Conservation (phyloP, 73 alveolate species). For the Tetrahymena elliotti region DNA sequence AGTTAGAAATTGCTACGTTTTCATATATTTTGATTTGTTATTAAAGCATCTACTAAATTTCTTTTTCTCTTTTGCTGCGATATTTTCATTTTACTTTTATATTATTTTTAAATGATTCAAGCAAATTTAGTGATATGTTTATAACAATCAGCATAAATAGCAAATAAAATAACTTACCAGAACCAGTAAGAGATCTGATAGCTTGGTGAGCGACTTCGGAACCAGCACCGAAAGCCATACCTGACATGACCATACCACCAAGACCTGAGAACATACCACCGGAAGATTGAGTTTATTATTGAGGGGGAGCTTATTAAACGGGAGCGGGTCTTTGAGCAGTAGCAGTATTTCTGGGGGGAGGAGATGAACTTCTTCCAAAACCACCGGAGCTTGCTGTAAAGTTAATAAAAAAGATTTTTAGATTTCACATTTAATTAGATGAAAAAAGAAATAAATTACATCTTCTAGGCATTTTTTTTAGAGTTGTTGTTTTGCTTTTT, state of each 20-base stretch:
- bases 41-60: neutral
- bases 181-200: slow-evolving; percentile 48
- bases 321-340: slow-evolving; percentile 44
- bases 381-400: neutral
- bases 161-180: slow-evolving; percentile 13
- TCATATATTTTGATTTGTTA: neutral
- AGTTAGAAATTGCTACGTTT: neutral
- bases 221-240: slow-evolving; percentile 77
- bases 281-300: slow-evolving; percentile 3
- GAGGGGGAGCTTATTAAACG: slow-evolving; percentile 14
- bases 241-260: slow-evolving; percentile 58
- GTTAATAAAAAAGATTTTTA: neutral
- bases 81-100: neutral
- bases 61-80: neutral
- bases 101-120: neutral
- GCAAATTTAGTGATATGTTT: neutral
- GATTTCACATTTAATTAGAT: neutral
- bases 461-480: neutral
- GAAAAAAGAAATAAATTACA: neutral
- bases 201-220: slow-evolving; percentile 68
- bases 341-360: slow-evolving; percentile 41
- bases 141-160: neutral
- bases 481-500: neutral
- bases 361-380: neutral
- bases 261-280: slow-evolving; percentile 57